Evolutionary conservation across 305 asterid genomes (phyloP), one percentile per base, ranked within the genome.

Genomic region (Fraxinus ornus): DNA sequence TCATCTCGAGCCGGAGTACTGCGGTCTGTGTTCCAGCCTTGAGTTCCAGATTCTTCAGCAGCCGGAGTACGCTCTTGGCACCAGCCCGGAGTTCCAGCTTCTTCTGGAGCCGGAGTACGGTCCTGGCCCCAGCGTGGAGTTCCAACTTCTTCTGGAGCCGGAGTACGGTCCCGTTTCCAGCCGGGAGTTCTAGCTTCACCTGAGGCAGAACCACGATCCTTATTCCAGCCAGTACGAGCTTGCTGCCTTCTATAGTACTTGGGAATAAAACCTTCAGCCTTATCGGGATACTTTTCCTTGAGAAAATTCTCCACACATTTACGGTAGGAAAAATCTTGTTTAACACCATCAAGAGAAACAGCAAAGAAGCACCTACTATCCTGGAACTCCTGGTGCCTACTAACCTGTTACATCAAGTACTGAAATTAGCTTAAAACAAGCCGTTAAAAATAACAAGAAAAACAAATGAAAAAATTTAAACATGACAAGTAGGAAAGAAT

Each of bases 351-450:
- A 15, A 86, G 83, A 2, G 98, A 83, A 44, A 96, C 98, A 60
- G 86, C 94, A 33, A 84, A 94, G 84, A 94, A 93, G 87, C 99
- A 96, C 85, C 99, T 86, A 26, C 92, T 93, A 22, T 90, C 98
- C 85, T 89, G 97, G 89, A 92, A 93, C 79, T 84, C 89, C 9
- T 52, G 85, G 44, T 93, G 99, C 84, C 82, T 92, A 73, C 79
- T 88, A 26, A 96, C 91, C 99, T 96, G 97, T 84, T 66, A 76
- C 66, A 72, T 15, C 12, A 77, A 83, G 28, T 68, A 72, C 41
- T 41, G 68, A 75, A 49, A 81, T 87, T 79, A 87, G 89, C 83
- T 41, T 68, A 33, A 35, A 75, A 72, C 47, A 41, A 76, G 66
- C 49, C 73, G 21, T 37, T 7, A 4, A 9, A 35, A 37, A 36